Evolutionary conservation across 192 early-diverging fungal genomes (phyloP).

Genomic region (Coemansia sp.): DNA sequence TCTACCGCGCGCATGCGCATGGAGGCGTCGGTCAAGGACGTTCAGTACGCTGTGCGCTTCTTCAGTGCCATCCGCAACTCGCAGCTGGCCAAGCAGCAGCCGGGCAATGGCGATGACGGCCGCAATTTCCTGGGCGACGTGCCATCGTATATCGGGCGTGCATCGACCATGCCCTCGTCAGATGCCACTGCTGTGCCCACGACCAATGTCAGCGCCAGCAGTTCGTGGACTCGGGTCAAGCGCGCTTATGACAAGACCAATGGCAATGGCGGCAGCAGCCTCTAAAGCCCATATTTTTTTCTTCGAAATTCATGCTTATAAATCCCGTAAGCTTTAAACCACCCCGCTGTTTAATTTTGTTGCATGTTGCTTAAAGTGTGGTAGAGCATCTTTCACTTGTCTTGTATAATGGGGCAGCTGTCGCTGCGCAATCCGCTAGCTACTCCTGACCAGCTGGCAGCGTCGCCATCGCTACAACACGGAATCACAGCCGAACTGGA

Average conservation of each 20-base stretch:
- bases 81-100: conserved; percentile 19
- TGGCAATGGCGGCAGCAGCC: not conserved
- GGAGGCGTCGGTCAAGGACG: conserved; percentile 49
- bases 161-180: conserved; percentile 27
- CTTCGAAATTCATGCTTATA: no score
- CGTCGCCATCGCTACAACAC: conserved; percentile 62
- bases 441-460: conserved; percentile 65
- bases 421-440: conserved; percentile 78
- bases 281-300: not conserved
- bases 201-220: conserved; percentile 38
- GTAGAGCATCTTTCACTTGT: no score
- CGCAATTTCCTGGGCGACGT: conserved; percentile 37
- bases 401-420: conserved; percentile 51
- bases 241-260: conserved; percentile 33
- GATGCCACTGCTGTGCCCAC: conserved; percentile 32
- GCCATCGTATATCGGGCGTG: conserved; percentile 8
- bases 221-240: conserved; percentile 43
- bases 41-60: conserved; percentile 47
- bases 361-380: no score
- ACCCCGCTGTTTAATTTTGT: no score
- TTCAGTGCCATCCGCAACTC: conserved; percentile 56
- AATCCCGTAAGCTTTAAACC: no score
- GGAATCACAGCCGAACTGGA: conserved; percentile 67
- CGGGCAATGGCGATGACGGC: not conserved
- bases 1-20: conserved; percentile 48